Percentiles rank a stretch among this genome's conserved stretches.
phyloP scores from a whole-genome alignment of 176 grass and related monocot species.

The Oryza glaberrima region DNA sequence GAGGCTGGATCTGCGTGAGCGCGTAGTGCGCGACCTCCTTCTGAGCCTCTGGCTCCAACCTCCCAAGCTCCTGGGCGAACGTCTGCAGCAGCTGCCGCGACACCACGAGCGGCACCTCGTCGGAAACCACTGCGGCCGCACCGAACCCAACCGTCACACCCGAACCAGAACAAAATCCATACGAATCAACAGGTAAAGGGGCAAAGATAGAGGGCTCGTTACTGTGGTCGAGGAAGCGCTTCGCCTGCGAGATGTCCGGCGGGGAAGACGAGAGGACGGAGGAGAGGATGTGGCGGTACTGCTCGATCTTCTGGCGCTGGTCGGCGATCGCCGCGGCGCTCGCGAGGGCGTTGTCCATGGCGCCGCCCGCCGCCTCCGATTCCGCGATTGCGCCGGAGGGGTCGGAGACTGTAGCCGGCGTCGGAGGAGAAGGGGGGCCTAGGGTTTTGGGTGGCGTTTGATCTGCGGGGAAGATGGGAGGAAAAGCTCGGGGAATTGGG shows the following conservation, averaged over 20 bases:
- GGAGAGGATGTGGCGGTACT: slow-evolving; percentile 94
- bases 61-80: slow-evolving; percentile 88
- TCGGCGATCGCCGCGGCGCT: slow-evolving; percentile 75
- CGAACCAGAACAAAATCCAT: background rate
- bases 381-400: background rate
- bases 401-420: slow-evolving; percentile 26
- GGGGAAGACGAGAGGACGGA: slow-evolving; percentile 79
- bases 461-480: slow-evolving; percentile 15
- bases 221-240: slow-evolving; percentile 98
- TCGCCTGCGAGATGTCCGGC: slow-evolving; percentile 82
- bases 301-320: slow-evolving; percentile 96
- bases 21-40: slow-evolving; percentile 95
- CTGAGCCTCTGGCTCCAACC: slow-evolving; percentile 77
- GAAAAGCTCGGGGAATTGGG: slow-evolving; percentile 10
- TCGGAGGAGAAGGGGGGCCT: slow-evolving; percentile 10
- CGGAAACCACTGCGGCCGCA: slow-evolving; percentile 77
- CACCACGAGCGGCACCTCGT: slow-evolving; percentile 92
- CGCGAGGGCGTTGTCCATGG: slow-evolving; percentile 81
- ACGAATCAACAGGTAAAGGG: background rate
- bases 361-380: background rate
- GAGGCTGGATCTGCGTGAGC: slow-evolving; percentile 93
- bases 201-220: slow-evolving; percentile 19
- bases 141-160: slow-evolving; percentile 11
- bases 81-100: slow-evolving; percentile 96
- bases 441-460: slow-evolving; percentile 47